phyloP scores from a whole-genome alignment of 805 yeast species.

The Cyberlindnera mississippiensis region DNA sequence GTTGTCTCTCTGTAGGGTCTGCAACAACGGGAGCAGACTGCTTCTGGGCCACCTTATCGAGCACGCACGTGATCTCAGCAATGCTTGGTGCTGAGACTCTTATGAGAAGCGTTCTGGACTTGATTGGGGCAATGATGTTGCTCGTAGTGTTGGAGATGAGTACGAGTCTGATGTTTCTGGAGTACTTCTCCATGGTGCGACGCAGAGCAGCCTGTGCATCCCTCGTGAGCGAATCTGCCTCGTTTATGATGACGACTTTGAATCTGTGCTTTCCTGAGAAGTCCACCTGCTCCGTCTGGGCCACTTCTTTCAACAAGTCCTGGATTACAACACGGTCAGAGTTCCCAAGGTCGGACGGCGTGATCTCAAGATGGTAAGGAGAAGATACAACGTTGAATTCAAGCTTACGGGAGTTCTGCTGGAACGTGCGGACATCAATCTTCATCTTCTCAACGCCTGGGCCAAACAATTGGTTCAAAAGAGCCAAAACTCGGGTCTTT shows the following conservation, averaged over 20 bases:
- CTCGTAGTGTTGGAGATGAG: conserved; percentile 87
- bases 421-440: conserved; percentile 84
- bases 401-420: conserved; percentile 68
- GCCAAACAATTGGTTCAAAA: conserved; percentile 79
- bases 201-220: conserved; percentile 96
- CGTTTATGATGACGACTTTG: conserved; percentile 82
- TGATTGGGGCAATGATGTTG: conserved; percentile 88
- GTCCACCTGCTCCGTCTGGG: conserved; percentile 94
- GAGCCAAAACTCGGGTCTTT: conserved; percentile 84
- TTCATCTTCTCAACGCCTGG: conserved; percentile 76
- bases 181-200: conserved; percentile 94
- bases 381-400: conserved; percentile 94
- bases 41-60: conserved; percentile 49
- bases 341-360: conserved; percentile 96
- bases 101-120: conserved; percentile 86
- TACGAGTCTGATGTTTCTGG: conserved; percentile 78
- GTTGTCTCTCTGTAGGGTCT: conserved; percentile 34
- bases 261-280: conserved; percentile 55
- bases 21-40: conserved; percentile 45
- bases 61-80: conserved; percentile 53
- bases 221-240: conserved; percentile 83
- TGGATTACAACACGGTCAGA: conserved; percentile 94
- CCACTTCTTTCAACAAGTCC: conserved; percentile 88
- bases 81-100: conserved; percentile 78
- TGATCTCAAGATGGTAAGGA: conserved; percentile 86